phyloP scores from a whole-genome alignment of 768 basidiomycete species.

The Auricularia heimuer region DNA sequence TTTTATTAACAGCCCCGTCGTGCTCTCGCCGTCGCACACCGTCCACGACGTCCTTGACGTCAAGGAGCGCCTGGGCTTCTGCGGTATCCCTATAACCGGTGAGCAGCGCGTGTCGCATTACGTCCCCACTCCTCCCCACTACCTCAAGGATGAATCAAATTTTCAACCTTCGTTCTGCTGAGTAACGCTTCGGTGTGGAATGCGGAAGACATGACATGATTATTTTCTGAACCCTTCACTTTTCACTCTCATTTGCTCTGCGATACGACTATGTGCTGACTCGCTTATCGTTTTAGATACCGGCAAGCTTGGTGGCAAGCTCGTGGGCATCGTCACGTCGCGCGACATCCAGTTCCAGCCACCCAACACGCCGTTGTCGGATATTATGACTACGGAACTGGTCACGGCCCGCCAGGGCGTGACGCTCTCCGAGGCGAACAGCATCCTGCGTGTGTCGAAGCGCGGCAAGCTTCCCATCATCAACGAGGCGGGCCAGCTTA shows the following conservation, averaged over 20 bases:
- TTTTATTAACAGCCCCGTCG: conserved; percentile 92
- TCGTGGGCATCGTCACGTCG: conserved; percentile 92
- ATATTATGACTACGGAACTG: conserved; percentile 84
- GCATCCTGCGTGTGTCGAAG: conserved; percentile 89
- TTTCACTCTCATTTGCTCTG: conserved; percentile 7
- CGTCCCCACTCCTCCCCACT: conserved; percentile 4
- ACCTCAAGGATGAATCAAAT: conserved; percentile 34
- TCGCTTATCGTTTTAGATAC: conserved; percentile 45
- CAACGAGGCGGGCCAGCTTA: conserved; percentile 53
- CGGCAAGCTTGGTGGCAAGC: conserved; percentile 79
- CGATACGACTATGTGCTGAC: conserved; percentile 14
- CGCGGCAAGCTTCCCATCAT: conserved; percentile 94
- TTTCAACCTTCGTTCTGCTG: conserved; percentile 83
- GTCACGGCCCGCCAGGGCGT: conserved; percentile 84
- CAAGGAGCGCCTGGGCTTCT: conserved; percentile 86
- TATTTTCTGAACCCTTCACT: conserved; percentile 27
- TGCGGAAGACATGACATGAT: conserved; percentile 44
- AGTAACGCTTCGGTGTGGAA: conserved; percentile 64
- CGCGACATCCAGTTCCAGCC: conserved; percentile 93
- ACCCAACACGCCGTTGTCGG: conserved; percentile 49
- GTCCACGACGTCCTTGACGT: conserved; percentile 90
- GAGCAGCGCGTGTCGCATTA: conserved; percentile 24
- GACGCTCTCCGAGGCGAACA: conserved; percentile 85
- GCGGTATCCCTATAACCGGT: conserved; percentile 97
- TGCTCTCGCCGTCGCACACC: conserved; percentile 63